phyloP scores from a whole-genome alignment of 192 early-diverging fungal genomes.

The Mortierella antarctica region DNA sequence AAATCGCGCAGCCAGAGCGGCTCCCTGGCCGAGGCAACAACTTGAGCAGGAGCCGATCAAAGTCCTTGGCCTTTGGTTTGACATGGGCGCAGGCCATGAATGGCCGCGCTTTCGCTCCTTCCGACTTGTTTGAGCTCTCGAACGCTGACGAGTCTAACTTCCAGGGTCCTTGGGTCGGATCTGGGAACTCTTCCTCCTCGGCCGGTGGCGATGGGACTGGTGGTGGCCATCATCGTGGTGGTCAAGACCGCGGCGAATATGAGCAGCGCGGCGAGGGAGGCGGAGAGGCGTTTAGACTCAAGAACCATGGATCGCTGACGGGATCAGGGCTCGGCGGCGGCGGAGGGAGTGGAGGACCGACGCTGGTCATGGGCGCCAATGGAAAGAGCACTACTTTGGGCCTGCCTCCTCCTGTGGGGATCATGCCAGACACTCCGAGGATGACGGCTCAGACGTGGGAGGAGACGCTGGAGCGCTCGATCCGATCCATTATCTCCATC shows the following conservation, averaged over 20 bases:
- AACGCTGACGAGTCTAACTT: conserved; percentile 24
- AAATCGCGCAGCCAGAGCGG: neutral
- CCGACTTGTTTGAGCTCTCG: conserved; percentile 26
- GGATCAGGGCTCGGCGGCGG: conserved; percentile 1
- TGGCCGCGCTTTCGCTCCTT: conserved; percentile 30
- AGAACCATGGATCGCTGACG: conserved; percentile 17
- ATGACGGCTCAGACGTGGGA: conserved; percentile 66
- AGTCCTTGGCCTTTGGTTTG: conserved; percentile 39
- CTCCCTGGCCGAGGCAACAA: neutral
- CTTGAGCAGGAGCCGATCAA: conserved; percentile 22
- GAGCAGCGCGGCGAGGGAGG: conserved; percentile 5
- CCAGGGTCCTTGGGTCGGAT: conserved; percentile 18
- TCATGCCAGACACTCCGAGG: conserved; percentile 20
- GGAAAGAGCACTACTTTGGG: neutral
- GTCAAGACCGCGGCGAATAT: neutral
- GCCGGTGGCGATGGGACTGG: neutral
- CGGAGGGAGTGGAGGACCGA: conserved; percentile 3
- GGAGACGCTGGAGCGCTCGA: conserved; percentile 75
- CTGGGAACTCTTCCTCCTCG: neutral
- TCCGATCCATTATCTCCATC: conserved; percentile 82
- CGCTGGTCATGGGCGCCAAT: neutral
- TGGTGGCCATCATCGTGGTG: neutral
- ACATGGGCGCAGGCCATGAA: conserved; percentile 52
- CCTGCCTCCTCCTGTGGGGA: neutral
- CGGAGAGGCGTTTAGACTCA: neutral